Base-by-base conservation (phyloP, 495 filamentous ascomycete species). In the Aspergillus taichungensis region DNA sequence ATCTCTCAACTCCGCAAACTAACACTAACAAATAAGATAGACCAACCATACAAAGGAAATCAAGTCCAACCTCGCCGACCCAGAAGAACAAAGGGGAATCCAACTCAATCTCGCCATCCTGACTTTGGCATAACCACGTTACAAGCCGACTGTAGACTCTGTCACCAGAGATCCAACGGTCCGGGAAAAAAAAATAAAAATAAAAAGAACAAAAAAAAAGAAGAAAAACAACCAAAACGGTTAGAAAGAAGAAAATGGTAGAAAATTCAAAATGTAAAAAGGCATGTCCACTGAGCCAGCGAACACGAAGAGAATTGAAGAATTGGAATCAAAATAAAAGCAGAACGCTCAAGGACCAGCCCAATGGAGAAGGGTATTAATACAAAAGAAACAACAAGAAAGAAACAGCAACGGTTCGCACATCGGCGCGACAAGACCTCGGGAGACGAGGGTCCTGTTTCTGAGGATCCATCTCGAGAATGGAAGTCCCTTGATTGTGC, bases 121-220 rank as follows among this genome's bases (percentile, higher is more conserved):
- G 58, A 60, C 59, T 65, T 60, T 65, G 61, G 63, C 63, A 62
- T 66, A 66, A 66, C 59, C 60, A 62, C 62, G 66, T 67, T 61
- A 68, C 61, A 57, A 51, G 54, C 37, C 48, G 52, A 56, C 46
- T 52, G 50, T 53, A 54, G 54, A 51, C 36, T 48, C 53, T 55
- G 52, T 53, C 45, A 34, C 43, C 40, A 46, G 27, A 53, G 45
- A 41, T 32, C 40, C 42, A 47, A 45, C 12, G 12, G 12, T 34
- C 32, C 12, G 8, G 35, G 47, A 37, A 48, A 37, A 40, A 53
- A 47, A 52, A 49, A 46, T 51, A 50, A 53, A 56, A 43, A 52
- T 45, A 53, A 47, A 49, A 56, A 52, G 52, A 43, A 52, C 46
- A 51, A 56, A 46, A 56, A 56, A 60, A 56, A 42, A 30, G 53